A percentile compares a stretch with the other conserved stretches of the same genome.
Evolutionary conservation across 345 rosid genomes (phyloP).

Genomic region (Gossypium sturtianum): DNA sequence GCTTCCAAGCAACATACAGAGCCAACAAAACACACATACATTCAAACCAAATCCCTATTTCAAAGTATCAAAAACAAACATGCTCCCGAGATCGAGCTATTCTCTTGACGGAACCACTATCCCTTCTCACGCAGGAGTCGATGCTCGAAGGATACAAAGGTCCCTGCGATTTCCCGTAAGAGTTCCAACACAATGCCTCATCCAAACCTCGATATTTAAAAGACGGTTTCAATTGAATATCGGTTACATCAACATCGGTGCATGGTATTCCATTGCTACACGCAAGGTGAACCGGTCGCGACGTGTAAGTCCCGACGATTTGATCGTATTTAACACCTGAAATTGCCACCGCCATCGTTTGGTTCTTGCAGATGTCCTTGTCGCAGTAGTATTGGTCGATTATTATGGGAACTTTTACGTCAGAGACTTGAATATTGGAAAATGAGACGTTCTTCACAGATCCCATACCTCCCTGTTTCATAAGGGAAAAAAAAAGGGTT

Average conservation of each 20-base stretch:
- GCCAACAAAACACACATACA: background rate
- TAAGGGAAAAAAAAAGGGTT: background rate
- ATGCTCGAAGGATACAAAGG: conserved; percentile 79
- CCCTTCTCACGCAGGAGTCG: conserved; percentile 60
- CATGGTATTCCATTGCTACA: conserved; percentile 74
- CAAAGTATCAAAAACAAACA: background rate
- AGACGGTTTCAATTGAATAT: conserved; percentile 58
- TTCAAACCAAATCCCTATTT: background rate
- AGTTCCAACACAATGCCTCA: conserved; percentile 68
- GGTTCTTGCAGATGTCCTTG: conserved; percentile 69
- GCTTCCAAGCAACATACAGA: conserved; percentile 9
- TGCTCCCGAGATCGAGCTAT: conserved; percentile 49
- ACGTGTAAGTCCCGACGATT: conserved; percentile 59
- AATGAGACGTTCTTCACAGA: conserved; percentile 71
- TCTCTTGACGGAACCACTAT: conserved; percentile 32
- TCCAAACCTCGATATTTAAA: conserved; percentile 22
- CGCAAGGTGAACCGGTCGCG: conserved; percentile 62
- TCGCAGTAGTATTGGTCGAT: conserved; percentile 90
- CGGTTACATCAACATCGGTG: conserved; percentile 54
- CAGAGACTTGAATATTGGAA: conserved; percentile 56
- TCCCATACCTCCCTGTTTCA: conserved; percentile 64
- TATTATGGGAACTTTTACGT: conserved; percentile 65
- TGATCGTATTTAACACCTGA: conserved; percentile 53
- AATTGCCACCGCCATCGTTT: conserved; percentile 65
- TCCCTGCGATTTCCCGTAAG: conserved; percentile 68